Conservation (phyloP, 2,329 filamentous ascomycete genomes). For the Fusarium albosuccineum region DNA sequence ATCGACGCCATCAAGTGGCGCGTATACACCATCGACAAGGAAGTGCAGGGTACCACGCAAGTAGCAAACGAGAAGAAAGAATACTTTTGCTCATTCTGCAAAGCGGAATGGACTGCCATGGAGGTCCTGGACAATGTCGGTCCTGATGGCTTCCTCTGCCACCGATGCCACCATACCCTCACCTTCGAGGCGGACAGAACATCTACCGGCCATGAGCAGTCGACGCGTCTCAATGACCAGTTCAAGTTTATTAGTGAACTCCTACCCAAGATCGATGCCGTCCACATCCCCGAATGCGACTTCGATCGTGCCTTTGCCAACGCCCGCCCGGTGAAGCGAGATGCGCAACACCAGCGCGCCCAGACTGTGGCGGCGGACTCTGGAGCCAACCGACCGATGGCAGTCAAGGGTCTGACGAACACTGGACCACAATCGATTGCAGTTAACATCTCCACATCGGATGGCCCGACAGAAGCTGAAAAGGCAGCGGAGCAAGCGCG, state of each 20-base stretch:
- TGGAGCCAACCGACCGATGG: conserved; percentile 69
- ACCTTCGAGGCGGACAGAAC: conserved; percentile 75
- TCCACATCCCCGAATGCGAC: conserved; percentile 78
- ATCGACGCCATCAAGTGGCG: conserved; percentile 98
- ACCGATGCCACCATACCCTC: conserved; percentile 77
- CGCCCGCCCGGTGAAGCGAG: conserved; percentile 73
- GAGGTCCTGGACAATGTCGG: conserved; percentile 86
- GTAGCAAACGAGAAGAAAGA: conserved; percentile 91
- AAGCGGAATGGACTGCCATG: conserved; percentile 87
- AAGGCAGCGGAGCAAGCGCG: conserved; percentile 73
- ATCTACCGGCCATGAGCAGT: conserved; percentile 78
- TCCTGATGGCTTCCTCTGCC: conserved; percentile 82
- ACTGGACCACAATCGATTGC: conserved; percentile 77
- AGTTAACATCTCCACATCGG: conserved; percentile 75
- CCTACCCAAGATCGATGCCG: conserved; percentile 81
- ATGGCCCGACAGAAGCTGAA: conserved; percentile 76
- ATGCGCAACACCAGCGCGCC: conserved; percentile 75
- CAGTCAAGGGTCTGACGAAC: conserved; percentile 76
- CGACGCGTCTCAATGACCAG: conserved; percentile 81
- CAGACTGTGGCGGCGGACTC: conserved; percentile 70
- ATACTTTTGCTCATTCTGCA: conserved; percentile 85
- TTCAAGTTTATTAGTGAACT: conserved; percentile 83
- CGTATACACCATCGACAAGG: conserved; percentile 87
- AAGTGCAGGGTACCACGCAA: conserved; percentile 85
- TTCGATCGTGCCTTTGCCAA: conserved; percentile 77